Evolutionary conservation across 306 rosid species (phyloP).

Genomic region (Cucumis sativus): DNA sequence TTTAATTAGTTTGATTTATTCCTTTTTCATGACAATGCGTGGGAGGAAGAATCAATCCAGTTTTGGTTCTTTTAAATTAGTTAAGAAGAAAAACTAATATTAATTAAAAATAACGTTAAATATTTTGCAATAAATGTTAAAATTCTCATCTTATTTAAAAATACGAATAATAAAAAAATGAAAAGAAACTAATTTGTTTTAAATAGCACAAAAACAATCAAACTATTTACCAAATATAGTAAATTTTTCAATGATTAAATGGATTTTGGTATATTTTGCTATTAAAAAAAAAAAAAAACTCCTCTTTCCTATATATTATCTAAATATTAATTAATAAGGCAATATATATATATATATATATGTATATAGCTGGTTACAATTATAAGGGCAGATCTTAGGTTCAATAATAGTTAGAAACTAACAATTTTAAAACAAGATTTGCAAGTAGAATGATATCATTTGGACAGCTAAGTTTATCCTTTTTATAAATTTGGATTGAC

Average conservation of each 20-base stretch:
- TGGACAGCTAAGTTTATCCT: neutral
- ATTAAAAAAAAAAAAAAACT: too few species aligned
- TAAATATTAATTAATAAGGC: neutral
- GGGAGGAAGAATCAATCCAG: too few species aligned
- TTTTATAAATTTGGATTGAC: neutral
- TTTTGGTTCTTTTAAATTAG: neutral
- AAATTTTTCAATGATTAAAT: too few species aligned
- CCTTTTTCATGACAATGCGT: neutral
- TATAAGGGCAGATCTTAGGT: neutral
- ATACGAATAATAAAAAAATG: neutral
- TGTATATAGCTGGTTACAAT: too few species aligned
- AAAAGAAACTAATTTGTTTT: neutral
- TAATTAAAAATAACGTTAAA: too few species aligned
- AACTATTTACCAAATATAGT: too few species aligned
- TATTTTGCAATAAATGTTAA: neutral
- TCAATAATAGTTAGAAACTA: neutral
- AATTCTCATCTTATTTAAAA: neutral
- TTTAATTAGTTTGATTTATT: neutral
- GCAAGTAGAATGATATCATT: neutral
- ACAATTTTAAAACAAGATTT: conserved; percentile 1
- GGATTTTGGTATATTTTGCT: too few species aligned
- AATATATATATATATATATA: too few species aligned
- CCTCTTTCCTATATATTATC: neutral
- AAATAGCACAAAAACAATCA: too few species aligned
- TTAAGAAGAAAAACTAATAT: neutral